These are phyloP conservation scores for Cicer bijugum DNA, from an alignment of 306 rosid species.

Conservation along the genomic window DNA sequence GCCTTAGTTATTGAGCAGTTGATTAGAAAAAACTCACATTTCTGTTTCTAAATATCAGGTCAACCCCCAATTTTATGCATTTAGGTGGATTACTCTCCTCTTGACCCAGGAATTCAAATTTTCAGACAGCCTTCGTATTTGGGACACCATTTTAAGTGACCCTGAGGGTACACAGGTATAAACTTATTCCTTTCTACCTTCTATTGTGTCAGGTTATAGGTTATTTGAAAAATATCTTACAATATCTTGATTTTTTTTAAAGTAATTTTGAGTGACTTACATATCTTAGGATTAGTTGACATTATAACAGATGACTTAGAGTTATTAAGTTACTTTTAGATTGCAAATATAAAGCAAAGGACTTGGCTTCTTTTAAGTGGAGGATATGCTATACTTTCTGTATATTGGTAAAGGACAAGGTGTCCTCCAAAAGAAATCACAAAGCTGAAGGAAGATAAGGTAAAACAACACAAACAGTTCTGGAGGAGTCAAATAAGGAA, in stretches of 20 bases:
- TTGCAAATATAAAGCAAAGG: not conserved
- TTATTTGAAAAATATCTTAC: slow-evolving; percentile 7
- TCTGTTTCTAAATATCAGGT: slow-evolving; percentile 64
- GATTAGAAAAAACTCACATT: slow-evolving; percentile 42
- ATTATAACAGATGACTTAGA: not conserved
- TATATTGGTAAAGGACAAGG: not conserved
- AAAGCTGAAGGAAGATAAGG: not conserved
- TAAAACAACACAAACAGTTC: not conserved
- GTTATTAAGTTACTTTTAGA: slow-evolving; percentile 8
- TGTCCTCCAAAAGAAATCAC: not conserved
- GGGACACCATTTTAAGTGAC: slow-evolving; percentile 89
- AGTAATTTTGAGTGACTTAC: not conserved
- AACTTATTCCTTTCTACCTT: slow-evolving; percentile 20
- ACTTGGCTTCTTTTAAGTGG: not conserved
- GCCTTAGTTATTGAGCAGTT: slow-evolving; percentile 21
- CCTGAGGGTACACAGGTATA: slow-evolving; percentile 85
- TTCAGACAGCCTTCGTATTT: slow-evolving; percentile 77
- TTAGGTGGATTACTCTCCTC: slow-evolving; percentile 95
- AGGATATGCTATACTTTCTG: not conserved
- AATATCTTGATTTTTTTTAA: not conserved
- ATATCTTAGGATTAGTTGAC: slow-evolving; percentile 4
- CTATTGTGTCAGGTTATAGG: slow-evolving; percentile 21
- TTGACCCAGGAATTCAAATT: slow-evolving; percentile 90
- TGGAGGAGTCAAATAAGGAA: slow-evolving; percentile 1
- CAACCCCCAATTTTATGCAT: slow-evolving; percentile 92